Conservation (phyloP, 1,284 basidiomycete genomes). For the Ustilago esculenta region DNA sequence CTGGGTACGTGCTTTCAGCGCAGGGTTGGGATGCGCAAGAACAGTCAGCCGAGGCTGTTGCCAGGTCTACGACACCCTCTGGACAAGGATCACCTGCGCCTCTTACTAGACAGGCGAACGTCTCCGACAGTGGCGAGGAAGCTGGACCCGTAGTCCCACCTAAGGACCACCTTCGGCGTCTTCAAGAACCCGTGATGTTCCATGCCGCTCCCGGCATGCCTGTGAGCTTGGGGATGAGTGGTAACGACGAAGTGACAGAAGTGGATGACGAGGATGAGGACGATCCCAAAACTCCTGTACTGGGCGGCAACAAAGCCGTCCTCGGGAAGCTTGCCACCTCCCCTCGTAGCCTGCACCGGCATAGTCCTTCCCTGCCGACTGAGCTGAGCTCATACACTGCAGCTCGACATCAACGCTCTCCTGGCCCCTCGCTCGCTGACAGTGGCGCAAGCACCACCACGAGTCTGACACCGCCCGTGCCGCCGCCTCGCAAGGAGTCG, state of each 20-base stretch:
- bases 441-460: conserved; percentile 11
- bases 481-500: conserved; percentile 45
- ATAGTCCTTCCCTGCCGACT: conserved; percentile 41
- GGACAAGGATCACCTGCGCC: too few species aligned
- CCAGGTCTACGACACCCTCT: too few species aligned
- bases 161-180: conserved; percentile 22
- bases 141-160: conserved; percentile 12
- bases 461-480: conserved; percentile 19
- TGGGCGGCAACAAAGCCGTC: conserved; percentile 4
- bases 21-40: conserved; percentile 1
- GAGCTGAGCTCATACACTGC: conserved; percentile 30
- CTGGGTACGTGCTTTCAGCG: not conserved
- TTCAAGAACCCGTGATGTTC: conserved; percentile 12
- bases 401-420: conserved; percentile 9
- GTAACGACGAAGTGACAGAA: not conserved
- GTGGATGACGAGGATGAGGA: conserved; percentile 24
- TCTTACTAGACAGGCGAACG: not conserved
- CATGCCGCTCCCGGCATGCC: conserved; percentile 7
- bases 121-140: not conserved
- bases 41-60: not conserved
- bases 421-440: not conserved
- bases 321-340: conserved; percentile 20
- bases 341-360: conserved; percentile 23
- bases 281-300: conserved; percentile 39
- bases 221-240: not conserved